Evolutionary conservation across 2,329 filamentous ascomycete species (phyloP).

Genomic region (Didymellaceae sp.): DNA sequence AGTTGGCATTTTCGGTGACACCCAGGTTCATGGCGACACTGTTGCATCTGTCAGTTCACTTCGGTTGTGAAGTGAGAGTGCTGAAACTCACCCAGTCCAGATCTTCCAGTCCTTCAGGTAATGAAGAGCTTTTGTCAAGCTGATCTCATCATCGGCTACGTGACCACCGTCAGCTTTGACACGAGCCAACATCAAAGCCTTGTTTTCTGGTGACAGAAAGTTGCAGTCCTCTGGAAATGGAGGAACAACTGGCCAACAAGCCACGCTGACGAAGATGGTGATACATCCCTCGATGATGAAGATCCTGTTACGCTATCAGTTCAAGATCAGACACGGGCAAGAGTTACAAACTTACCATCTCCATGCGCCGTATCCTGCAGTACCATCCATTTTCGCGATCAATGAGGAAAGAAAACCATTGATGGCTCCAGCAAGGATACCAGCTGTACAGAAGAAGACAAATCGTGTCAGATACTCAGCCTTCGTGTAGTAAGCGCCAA

Average conservation of each 20-base stretch:
- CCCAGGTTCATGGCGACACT: slow-evolving; percentile 40
- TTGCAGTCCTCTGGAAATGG: slow-evolving; percentile 56
- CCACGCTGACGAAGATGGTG: slow-evolving; percentile 56
- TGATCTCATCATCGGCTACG: slow-evolving; percentile 54
- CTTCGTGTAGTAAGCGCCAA: slow-evolving; percentile 55
- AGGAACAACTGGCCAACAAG: slow-evolving; percentile 59
- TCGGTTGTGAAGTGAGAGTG: no score
- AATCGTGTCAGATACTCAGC: slow-evolving; percentile 60
- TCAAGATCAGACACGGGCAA: neutral
- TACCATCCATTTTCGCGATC: slow-evolving; percentile 43
- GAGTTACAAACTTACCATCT: slow-evolving; percentile 31
- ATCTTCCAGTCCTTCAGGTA: slow-evolving; percentile 62
- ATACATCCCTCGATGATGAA: slow-evolving; percentile 67
- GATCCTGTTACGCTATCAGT: slow-evolving; percentile 46
- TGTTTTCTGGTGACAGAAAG: slow-evolving; percentile 60
- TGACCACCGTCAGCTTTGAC: slow-evolving; percentile 55
- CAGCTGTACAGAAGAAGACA: slow-evolving; percentile 61
- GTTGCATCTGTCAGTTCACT: no score
- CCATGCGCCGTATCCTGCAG: slow-evolving; percentile 32
- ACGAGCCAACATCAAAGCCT: slow-evolving; percentile 59
- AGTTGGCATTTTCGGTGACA: slow-evolving; percentile 42
- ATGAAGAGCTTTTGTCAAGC: slow-evolving; percentile 54
- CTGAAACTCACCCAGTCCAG: slow-evolving; percentile 60
- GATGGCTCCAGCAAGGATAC: slow-evolving; percentile 62
- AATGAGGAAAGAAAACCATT: slow-evolving; percentile 60